These are phyloP conservation scores for Tilletia indica DNA, from an alignment of 1,284 basidiomycete genomes.

Conservation along the genomic window DNA sequence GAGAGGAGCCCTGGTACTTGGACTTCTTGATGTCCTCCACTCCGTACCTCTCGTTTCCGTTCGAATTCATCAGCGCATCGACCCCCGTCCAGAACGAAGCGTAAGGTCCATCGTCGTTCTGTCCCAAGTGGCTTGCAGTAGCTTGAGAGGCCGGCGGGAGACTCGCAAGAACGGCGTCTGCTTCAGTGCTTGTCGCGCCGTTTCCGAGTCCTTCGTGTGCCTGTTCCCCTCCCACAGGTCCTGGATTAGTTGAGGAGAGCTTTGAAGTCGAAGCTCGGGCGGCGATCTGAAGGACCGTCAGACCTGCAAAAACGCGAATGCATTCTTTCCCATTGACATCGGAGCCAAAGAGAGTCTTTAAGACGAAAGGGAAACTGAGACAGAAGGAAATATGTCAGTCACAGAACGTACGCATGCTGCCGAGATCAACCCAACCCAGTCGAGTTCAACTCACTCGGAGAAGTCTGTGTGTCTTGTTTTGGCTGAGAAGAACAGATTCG, in stretches of 20 bases:
- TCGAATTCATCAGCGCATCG: background rate
- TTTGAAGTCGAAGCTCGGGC: background rate
- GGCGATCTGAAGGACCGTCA: constrained; percentile 8
- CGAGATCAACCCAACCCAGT: background rate
- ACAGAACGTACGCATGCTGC: no score
- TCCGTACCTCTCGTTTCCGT: constrained; percentile 9
- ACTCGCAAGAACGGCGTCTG: background rate
- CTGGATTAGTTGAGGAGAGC: background rate
- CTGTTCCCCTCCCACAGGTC: background rate
- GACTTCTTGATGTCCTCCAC: background rate
- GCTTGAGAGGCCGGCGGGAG: background rate
- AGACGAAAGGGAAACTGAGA: constrained; percentile 3
- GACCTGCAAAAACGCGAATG: constrained; percentile 1
- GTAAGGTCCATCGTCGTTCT: background rate
- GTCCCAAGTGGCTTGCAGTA: no score
- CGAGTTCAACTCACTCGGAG: background rate
- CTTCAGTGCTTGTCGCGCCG: background rate
- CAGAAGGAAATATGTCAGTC: no score
- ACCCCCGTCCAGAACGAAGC: constrained; percentile 9
- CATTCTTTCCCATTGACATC: constrained; percentile 7
- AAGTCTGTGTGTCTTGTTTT: constrained; percentile 16
- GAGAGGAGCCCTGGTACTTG: background rate
- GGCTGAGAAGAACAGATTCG: background rate
- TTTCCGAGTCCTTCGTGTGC: background rate
- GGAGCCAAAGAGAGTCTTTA: constrained; percentile 12